These are phyloP conservation scores for Cercospora janseana DNA, from an alignment of 2,329 filamentous ascomycete species.

Conservation along the genomic window DNA sequence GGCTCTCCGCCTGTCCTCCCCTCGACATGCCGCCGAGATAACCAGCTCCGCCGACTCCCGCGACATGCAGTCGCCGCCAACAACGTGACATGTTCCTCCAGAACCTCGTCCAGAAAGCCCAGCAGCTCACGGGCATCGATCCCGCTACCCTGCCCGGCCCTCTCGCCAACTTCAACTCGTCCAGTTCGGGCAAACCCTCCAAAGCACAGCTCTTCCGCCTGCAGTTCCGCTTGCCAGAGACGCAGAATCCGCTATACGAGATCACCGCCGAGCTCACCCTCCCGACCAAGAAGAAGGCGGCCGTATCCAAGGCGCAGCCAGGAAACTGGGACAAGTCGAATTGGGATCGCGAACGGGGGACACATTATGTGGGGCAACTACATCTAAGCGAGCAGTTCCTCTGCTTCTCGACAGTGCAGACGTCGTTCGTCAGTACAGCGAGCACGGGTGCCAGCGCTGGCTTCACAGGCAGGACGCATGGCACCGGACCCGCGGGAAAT, in stretches of 20 bases:
- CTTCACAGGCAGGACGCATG: slow-evolving; percentile 90
- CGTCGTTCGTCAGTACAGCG: slow-evolving; percentile 78
- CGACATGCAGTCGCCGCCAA: slow-evolving; percentile 8
- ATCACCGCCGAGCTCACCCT: slow-evolving; percentile 95
- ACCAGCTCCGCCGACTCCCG: neutral
- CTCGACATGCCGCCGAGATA: slow-evolving; percentile 6
- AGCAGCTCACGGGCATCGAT: slow-evolving; percentile 67
- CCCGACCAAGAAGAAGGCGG: slow-evolving; percentile 57
- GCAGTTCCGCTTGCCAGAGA: slow-evolving; percentile 91
- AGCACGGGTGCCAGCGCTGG: slow-evolving; percentile 75
- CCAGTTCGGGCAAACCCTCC: slow-evolving; percentile 77
- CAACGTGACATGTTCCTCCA: slow-evolving; percentile 59
- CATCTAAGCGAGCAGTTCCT: slow-evolving; percentile 93
- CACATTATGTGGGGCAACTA: slow-evolving; percentile 83
- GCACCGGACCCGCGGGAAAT: slow-evolving; percentile 88
- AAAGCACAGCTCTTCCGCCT: slow-evolving; percentile 91
- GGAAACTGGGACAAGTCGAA: slow-evolving; percentile 64
- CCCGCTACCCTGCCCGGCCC: slow-evolving; percentile 68
- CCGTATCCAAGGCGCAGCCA: slow-evolving; percentile 23
- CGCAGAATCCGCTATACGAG: slow-evolving; percentile 90
- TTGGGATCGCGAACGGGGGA: slow-evolving; percentile 55
- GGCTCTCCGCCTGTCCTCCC: neutral
- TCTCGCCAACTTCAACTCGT: slow-evolving; percentile 45
- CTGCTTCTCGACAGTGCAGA: slow-evolving; percentile 92
- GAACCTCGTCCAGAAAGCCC: slow-evolving; percentile 91